These are phyloP conservation scores for Dittrichia graveolens DNA, from an alignment of 129 eudicot species.

Conservation along the genomic window DNA sequence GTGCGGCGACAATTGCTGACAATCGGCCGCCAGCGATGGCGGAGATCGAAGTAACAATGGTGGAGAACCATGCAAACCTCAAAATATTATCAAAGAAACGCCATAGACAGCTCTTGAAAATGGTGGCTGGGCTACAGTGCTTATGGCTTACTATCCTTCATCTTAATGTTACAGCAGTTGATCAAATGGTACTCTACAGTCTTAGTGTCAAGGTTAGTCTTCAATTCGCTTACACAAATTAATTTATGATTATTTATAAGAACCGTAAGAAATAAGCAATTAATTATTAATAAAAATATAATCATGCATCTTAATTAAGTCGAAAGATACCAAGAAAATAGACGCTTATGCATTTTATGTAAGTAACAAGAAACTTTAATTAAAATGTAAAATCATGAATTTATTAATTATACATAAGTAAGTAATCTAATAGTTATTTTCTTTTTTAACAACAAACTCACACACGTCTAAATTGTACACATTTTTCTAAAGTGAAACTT, in stretches of 20 bases:
- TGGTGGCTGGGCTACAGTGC: constrained; percentile 45
- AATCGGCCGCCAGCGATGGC: constrained; percentile 35
- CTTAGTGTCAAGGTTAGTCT: constrained; percentile 51
- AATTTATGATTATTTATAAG: background rate
- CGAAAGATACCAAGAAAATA: too few relatives aligned
- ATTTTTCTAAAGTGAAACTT: too few relatives aligned
- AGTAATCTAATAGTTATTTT: too few relatives aligned
- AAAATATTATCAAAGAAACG: constrained; percentile 46
- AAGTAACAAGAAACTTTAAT: too few relatives aligned
- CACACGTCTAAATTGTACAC: too few relatives aligned
- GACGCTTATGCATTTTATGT: too few relatives aligned
- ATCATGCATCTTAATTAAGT: too few relatives aligned
- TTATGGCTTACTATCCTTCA: constrained; percentile 54
- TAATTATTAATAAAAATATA: too few relatives aligned
- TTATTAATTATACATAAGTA: too few relatives aligned
- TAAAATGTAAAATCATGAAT: too few relatives aligned
- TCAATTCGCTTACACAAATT: background rate
- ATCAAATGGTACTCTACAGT: constrained; percentile 49
- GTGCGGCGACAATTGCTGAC: background rate
- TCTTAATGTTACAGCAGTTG: constrained; percentile 52
- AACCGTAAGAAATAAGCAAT: too few relatives aligned
- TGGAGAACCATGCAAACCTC: constrained; percentile 56
- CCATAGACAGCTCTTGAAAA: constrained; percentile 36
- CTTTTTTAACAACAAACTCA: too few relatives aligned
- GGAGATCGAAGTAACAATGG: constrained; percentile 60